phyloP scores from a whole-genome alignment of 495 filamentous ascomycete species.

The Chaetomium tenue region DNA sequence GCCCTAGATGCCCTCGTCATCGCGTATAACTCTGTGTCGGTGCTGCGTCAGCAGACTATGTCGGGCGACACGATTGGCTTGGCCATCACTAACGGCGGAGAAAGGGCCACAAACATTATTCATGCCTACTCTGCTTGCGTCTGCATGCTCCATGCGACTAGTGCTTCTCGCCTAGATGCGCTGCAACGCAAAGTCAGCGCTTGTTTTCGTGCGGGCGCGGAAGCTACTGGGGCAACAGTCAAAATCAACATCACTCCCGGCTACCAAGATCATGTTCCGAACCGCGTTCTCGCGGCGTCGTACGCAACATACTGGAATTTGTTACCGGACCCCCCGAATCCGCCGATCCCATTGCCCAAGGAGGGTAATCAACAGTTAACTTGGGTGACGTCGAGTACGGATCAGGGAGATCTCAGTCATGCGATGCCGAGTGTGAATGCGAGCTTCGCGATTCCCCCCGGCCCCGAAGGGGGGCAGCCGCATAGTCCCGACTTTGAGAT shows the following conservation, averaged over 20 bases:
- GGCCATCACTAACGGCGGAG: conserved; percentile 60
- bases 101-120: conserved; percentile 61
- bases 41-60: conserved; percentile 62
- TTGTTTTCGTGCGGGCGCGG: conserved; percentile 60
- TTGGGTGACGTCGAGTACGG: conserved; percentile 48
- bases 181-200: conserved; percentile 52
- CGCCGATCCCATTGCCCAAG: conserved; percentile 9
- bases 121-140: conserved; percentile 55
- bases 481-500: conserved; percentile 62
- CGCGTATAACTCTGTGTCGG: conserved; percentile 61
- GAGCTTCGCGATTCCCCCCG: conserved; percentile 54
- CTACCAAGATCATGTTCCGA: conserved; percentile 62
- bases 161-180: conserved; percentile 45
- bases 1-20: conserved; percentile 61
- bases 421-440: conserved; percentile 57
- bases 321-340: conserved; percentile 40
- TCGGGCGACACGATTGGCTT: conserved; percentile 60
- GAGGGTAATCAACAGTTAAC: background rate
- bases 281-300: conserved; percentile 53
- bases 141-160: conserved; percentile 54
- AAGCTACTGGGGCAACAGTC: conserved; percentile 58
- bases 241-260: conserved; percentile 46
- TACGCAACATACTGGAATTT: conserved; percentile 55
- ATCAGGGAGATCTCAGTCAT: conserved; percentile 64
- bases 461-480: conserved; percentile 46